These are phyloP conservation scores for Arabidopsis lyrata DNA, from an alignment of 441 rosid genomes.

Conservation along the genomic window DNA sequence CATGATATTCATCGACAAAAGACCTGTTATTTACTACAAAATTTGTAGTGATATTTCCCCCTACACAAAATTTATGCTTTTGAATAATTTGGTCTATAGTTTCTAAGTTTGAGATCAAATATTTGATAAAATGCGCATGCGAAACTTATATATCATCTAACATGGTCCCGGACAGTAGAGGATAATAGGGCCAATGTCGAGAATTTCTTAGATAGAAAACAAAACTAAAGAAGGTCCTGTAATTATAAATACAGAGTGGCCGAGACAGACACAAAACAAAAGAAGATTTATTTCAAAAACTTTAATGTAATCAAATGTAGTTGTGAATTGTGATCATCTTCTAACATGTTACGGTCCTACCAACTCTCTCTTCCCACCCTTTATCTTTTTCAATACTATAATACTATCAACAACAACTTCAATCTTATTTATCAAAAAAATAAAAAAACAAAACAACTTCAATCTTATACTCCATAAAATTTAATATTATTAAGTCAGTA, in stretches of 20 bases:
- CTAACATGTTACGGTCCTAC: conserved; percentile 41
- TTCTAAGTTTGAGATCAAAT: background rate
- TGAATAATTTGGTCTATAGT: background rate
- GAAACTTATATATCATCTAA: background rate
- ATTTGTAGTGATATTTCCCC: background rate
- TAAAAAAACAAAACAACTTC: background rate
- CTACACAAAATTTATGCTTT: background rate
- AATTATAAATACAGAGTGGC: conserved; percentile 19
- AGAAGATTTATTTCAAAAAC: background rate
- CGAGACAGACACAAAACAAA: conserved; percentile 8
- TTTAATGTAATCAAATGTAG: conserved; percentile 39
- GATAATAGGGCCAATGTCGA: background rate
- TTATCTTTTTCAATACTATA: background rate
- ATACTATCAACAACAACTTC: background rate
- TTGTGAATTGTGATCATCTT: conserved; percentile 20
- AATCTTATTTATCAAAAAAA: background rate
- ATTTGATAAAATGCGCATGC: background rate
- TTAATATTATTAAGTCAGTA: background rate
- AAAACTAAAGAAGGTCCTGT: background rate
- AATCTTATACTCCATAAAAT: background rate
- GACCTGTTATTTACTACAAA: background rate
- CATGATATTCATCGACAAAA: background rate
- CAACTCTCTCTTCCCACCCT: conserved; percentile 32
- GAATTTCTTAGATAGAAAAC: background rate
- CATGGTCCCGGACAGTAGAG: conserved; percentile 14